phyloP scores from a whole-genome alignment of 331 rosid species.

The Telfairia occidentalis region DNA sequence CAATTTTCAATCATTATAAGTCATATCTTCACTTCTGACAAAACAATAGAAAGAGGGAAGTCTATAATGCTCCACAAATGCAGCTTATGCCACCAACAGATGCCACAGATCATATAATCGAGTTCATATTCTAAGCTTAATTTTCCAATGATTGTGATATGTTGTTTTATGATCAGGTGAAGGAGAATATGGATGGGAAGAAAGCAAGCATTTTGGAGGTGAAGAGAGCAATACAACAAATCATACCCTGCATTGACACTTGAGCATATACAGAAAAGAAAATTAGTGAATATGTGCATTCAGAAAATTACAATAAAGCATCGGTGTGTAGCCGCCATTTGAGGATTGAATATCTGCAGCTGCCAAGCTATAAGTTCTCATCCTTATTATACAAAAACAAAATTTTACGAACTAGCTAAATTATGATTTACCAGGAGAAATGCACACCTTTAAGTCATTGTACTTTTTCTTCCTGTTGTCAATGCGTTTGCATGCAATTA shows the following conservation, averaged over 20 bases:
- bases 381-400: not conserved
- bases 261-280: conserved; percentile 13
- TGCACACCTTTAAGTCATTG: not conserved
- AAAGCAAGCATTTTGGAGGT: conserved; percentile 81
- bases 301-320: not conserved
- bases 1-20: not conserved
- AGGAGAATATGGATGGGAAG: conserved; percentile 53
- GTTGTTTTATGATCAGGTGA: conserved; percentile 32
- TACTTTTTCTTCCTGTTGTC: not conserved
- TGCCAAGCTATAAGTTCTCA: not conserved
- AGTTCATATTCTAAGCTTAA: not conserved
- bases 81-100: not conserved
- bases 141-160: not conserved
- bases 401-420: not conserved
- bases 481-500: not conserved
- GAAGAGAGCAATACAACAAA: conserved; percentile 70
- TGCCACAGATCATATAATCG: not conserved
- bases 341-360: not conserved
- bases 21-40: not conserved
- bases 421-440: not conserved
- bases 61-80: not conserved
- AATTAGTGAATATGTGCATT: not conserved
- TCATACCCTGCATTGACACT: conserved; percentile 49
- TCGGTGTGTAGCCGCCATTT: not conserved
- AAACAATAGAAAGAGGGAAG: too few relatives aligned